Conservation (phyloP, 1,284 basidiomycete species). For the Ceratobasidium sp. region DNA sequence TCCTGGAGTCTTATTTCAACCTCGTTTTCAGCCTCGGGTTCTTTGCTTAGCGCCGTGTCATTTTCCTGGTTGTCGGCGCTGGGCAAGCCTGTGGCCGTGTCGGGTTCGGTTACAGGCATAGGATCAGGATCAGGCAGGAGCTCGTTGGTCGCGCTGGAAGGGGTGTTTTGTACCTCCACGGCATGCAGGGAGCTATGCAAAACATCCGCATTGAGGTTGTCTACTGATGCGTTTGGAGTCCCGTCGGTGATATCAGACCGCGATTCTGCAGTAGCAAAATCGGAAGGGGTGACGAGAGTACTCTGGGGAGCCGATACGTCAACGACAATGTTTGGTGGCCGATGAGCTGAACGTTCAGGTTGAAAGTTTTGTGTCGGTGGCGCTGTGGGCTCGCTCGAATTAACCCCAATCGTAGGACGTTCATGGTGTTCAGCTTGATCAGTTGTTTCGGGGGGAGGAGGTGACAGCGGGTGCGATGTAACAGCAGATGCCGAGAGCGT, state of each 20-base stretch:
- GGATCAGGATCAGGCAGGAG: not conserved
- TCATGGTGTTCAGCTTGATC: not conserved
- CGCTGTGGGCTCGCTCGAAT: not conserved
- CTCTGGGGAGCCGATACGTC: slow-evolving; percentile 39
- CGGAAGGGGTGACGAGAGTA: slow-evolving; percentile 35
- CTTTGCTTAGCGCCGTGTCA: slow-evolving; percentile 4
- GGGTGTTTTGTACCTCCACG: slow-evolving; percentile 13
- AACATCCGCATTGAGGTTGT: slow-evolving; percentile 6
- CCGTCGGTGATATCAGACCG: slow-evolving; percentile 41
- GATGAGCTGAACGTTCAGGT: not conserved
- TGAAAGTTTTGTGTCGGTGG: slow-evolving; percentile 1
- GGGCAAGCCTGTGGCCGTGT: not conserved
- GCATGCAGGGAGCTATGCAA: not conserved
- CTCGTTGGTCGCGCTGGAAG: slow-evolving; percentile 14
- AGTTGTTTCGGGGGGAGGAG: slow-evolving; percentile 51
- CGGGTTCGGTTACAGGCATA: not conserved
- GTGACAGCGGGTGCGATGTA: slow-evolving; percentile 56
- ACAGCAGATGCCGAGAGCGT: slow-evolving; percentile 55
- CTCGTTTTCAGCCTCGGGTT: slow-evolving; percentile 54
- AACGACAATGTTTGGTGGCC: slow-evolving; percentile 34
- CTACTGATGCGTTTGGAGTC: slow-evolving; percentile 11
- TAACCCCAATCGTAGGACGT: not conserved
- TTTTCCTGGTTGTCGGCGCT: not conserved
- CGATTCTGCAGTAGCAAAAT: slow-evolving; percentile 45
- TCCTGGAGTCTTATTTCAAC: slow-evolving; percentile 69